Conservation (phyloP, 441 rosid species). For the Macaranga tanarius region DNA sequence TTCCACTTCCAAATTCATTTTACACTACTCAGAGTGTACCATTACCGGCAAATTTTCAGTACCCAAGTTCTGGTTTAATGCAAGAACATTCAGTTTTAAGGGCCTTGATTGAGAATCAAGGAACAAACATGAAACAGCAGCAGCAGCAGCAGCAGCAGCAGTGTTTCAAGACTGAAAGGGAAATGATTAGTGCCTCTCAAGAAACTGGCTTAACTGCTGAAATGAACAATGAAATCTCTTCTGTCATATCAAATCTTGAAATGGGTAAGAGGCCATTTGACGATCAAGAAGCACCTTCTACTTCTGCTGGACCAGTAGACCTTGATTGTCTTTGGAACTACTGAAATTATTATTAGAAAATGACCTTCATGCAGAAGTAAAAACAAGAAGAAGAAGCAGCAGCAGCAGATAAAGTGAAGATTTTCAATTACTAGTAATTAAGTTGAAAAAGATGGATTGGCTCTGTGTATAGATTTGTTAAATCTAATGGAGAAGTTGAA, state of each 20-base stretch:
- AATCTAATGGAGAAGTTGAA: conserved; percentile 24
- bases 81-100: conserved; percentile 51
- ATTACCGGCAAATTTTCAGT: conserved; percentile 30
- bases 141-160: conserved; percentile 28
- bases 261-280: conserved; percentile 41
- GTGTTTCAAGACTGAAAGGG: conserved; percentile 46
- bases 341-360: conserved; percentile 28
- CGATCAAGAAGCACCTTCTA: conserved; percentile 51
- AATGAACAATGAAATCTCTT: conserved; percentile 44
- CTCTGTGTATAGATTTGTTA: conserved; percentile 39
- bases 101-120: conserved; percentile 45
- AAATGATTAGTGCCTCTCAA: conserved; percentile 44
- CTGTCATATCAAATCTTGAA: conserved; percentile 47
- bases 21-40: conserved; percentile 36
- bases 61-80: conserved; percentile 32
- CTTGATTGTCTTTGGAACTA: conserved; percentile 62
- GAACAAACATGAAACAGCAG: conserved; percentile 25
- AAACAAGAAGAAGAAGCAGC: background rate
- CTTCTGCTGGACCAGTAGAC: conserved; percentile 50
- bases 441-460: conserved; percentile 30
- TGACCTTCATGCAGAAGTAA: conserved; percentile 4
- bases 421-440: conserved; percentile 21
- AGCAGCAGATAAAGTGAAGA: background rate
- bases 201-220: conserved; percentile 47
- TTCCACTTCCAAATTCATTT: conserved; percentile 37